Percentiles rank a stretch among this genome's conserved stretches.
Evolutionary conservation across 2,329 filamentous ascomycete species (phyloP).

Genomic region (Venturia aucupariae): DNA sequence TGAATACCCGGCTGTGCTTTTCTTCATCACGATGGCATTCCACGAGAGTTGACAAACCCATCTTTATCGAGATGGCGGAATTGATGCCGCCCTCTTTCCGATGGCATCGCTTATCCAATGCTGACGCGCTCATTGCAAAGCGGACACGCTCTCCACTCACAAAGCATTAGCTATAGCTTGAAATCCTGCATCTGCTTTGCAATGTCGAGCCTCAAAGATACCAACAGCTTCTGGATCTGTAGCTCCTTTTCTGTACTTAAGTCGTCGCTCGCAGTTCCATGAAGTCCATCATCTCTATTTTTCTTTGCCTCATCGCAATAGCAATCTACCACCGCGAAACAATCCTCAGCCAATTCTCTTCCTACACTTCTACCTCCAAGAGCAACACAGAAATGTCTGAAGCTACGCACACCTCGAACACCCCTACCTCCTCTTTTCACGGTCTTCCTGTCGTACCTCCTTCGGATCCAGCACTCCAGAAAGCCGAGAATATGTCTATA

Average conservation of each 20-base stretch:
- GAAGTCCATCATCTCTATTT: conserved; percentile 16
- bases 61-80: not conserved
- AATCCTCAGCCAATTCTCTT: not conserved
- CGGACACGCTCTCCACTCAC: not conserved
- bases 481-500: conserved; percentile 51
- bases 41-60: too few species aligned
- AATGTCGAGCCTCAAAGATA: conserved; percentile 4
- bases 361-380: not conserved
- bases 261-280: not conserved
- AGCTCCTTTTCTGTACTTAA: not conserved
- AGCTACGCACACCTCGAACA: conserved; percentile 2
- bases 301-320: conserved; percentile 15
- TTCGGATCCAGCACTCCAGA: conserved; percentile 30
- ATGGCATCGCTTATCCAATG: not conserved
- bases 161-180: conserved; percentile 6
- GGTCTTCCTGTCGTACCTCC: conserved; percentile 42
- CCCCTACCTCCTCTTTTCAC: conserved; percentile 28
- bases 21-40: too few species aligned
- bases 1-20: too few species aligned
- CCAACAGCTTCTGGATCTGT: conserved; percentile 7
- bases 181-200: conserved; percentile 1
- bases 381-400: not conserved
- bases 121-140: not conserved
- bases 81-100: not conserved
- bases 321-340: conserved; percentile 12